Base-by-base conservation (phyloP, 108 stramenopile genomes). In the Nitzschia inconspicua region DNA sequence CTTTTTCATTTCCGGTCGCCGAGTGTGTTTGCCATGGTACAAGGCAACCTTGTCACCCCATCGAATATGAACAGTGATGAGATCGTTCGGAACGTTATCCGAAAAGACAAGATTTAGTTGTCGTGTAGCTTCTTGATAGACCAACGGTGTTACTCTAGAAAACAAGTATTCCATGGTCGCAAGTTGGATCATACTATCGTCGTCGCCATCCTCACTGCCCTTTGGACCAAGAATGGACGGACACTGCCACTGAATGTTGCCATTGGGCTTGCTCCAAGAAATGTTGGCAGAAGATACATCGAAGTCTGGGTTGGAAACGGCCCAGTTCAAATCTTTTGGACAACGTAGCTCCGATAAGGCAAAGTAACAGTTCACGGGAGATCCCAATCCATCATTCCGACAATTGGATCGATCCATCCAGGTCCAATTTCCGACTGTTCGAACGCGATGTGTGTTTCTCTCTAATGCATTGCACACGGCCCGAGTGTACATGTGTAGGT, bases 41-140 rank as follows among this genome's bases (percentile, higher is more conserved):
- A 31, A 19, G 20, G 25, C 27, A 16, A 51, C 10, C 1, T 51
- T 51, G 19, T 51, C 47, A 26, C 83, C 83, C 83, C 79, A 80
- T 47, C 83, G 57, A 26, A 84, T 72, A 32, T 84, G 78, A n/a
- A 84, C 83, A 4, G 83, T 84, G 24, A 84, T 80, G 13, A 84
- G 51, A 20, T 66, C 36, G 3, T 52, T 28, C 5, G 75, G 63
- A 29, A 63, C 63, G 42, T 51, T 44, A 28, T 72, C 40, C 0
- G 55, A 55, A 68, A 84, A 79, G 26, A 78, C 75, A 0, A 68
- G 47, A 26, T 58, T 58, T 30, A 77, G 67, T 54, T 79, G 76
- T 46, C 76, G 62, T 64, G 77, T 60, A 25, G 79, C 83, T 47
- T 78, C 78, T 19, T 68, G 13, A 20, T 69, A 39, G 0, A 84